These are phyloP conservation scores for Gossypium stocksii DNA, from an alignment of 345 rosid species.

Conservation along the genomic window DNA sequence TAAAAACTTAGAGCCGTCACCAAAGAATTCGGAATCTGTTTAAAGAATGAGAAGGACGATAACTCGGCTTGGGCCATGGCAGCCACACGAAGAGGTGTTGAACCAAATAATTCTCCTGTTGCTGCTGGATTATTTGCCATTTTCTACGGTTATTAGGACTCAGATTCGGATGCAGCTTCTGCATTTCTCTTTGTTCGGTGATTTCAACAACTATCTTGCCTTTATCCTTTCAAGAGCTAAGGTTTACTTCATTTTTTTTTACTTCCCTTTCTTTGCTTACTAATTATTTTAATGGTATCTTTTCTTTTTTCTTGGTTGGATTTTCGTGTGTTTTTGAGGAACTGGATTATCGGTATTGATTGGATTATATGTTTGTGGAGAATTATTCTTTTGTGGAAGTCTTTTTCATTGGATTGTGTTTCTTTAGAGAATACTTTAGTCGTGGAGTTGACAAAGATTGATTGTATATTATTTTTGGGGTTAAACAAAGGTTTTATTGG, in stretches of 20 bases:
- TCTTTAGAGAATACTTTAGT: background rate
- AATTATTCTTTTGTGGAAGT: background rate
- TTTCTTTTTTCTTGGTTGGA: background rate
- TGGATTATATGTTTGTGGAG: background rate
- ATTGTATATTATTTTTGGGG: background rate
- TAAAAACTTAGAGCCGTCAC: too few species aligned
- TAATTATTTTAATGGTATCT: background rate
- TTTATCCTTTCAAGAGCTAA: constrained; percentile 83
- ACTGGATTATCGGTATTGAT: constrained; percentile 6
- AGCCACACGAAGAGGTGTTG: too few species aligned
- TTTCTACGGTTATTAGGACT: constrained; percentile 69
- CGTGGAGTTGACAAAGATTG: background rate
- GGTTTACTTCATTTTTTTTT: constrained; percentile 29
- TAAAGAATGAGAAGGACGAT: too few species aligned
- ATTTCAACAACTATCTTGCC: constrained; percentile 93
- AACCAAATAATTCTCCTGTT: too few species aligned
- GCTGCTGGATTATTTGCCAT: too few species aligned
- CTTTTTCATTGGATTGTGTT: background rate
- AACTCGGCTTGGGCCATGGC: too few species aligned
- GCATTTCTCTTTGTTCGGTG: constrained; percentile 79
- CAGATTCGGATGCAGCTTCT: constrained; percentile 94
- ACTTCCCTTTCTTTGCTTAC: background rate
- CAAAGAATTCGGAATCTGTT: too few species aligned
- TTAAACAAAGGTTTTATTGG: background rate
- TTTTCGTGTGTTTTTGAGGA: background rate